Base-by-base conservation (phyloP, 768 basidiomycete species). In the Psilocybe cubensis region DNA sequence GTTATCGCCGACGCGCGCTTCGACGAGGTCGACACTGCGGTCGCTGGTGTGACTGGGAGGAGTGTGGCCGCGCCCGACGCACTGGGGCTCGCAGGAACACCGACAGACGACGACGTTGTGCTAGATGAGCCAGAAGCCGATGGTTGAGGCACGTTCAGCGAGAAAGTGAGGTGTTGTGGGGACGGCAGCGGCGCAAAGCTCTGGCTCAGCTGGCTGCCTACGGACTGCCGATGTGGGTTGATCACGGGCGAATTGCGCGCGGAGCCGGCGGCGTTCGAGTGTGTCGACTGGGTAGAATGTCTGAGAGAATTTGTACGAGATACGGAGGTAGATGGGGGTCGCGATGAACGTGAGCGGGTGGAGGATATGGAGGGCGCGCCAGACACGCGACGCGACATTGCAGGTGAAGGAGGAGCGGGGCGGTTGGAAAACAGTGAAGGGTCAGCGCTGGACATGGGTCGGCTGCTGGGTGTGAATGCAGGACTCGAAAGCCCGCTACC, bases 351-450 rank as follows among this genome's bases (percentile, higher is more conserved):
- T 20, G 75, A 76, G 31, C 68, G 48, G 2, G 58, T 59, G 3
- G 61, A 59, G 33, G 51, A 18, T 5, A 8, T 28, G 17, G 80
- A 79, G 2, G 70, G 72, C 42, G 69, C 50, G 68, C 74, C 61
- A 46, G 78, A 78, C 4, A 75, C 61, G 23, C 79, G 75, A 31
- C 83, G 79, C 0, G 83, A 84, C 4, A 76, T 54, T 0, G 76
- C 82, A 14, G 86, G 86, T 1, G 84, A 87, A 3, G 82, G 82
- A 0, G 87, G 86, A 0, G 86, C 86, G 29, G 84, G 85, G 4
- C 86, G 83, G 74, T 75, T 59, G 75, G 80, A 64, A 44, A 59
- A 60, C 21, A 70, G 51, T 1, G 58, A 58, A 3, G 62, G 60
- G 57, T 61, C 53, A 21, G 53, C 52, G n/a, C 56, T 25, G 29